Evolutionary conservation across 2,329 filamentous ascomycete species (phyloP).

Genomic region (Fusarium agapanthi): DNA sequence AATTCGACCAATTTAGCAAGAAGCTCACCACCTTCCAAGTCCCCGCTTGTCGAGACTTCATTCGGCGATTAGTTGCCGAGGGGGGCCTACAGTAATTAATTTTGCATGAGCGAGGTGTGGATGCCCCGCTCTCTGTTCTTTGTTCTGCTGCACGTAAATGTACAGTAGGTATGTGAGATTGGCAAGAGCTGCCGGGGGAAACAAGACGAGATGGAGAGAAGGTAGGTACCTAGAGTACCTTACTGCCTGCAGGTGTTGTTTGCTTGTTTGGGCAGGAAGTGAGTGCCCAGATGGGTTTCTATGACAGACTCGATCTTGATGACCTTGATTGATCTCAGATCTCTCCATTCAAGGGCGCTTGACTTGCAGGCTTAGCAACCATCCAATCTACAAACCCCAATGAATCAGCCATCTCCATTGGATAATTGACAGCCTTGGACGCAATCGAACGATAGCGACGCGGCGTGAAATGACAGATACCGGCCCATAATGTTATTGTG

Average conservation of each 20-base stretch:
- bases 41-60: not conserved
- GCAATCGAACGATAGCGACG: not conserved
- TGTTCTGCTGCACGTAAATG: not conserved
- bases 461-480: not conserved
- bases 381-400: not conserved
- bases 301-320: conserved; percentile 8
- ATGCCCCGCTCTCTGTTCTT: not conserved
- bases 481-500: not conserved
- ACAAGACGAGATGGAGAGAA: not conserved
- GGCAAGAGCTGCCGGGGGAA: not conserved
- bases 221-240: not conserved
- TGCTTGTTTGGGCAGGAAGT: not conserved
- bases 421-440: not conserved
- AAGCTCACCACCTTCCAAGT: not conserved
- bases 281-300: not conserved
- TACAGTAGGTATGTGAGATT: not conserved
- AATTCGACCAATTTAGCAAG: not conserved
- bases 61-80: not conserved
- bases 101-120: conserved; percentile 8
- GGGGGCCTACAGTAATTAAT: conserved; percentile 8
- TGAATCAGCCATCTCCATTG: not conserved
- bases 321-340: conserved; percentile 19
- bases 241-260: not conserved
- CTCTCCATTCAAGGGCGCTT: not conserved
- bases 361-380: not conserved